phyloP scores from a whole-genome alignment of 805 yeast genomes.

The Candida quercuum region DNA sequence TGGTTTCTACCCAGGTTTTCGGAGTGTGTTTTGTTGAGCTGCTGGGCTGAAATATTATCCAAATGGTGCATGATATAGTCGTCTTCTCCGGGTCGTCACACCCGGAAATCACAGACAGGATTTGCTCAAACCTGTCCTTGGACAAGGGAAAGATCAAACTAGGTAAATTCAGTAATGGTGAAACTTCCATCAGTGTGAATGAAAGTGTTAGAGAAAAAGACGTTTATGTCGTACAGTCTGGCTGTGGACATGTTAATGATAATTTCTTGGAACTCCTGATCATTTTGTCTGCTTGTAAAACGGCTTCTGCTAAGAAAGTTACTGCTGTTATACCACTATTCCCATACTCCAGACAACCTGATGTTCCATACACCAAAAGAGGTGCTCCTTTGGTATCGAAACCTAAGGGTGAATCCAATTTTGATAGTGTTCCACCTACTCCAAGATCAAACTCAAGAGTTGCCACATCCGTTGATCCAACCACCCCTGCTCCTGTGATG shows the following conservation, averaged over 20 bases:
- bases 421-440: conserved; percentile 46
- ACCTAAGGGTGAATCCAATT: conserved; percentile 33
- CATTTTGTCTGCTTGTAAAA: conserved; percentile 89
- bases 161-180: conserved; percentile 83
- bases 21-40: too few species aligned
- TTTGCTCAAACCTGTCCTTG: conserved; percentile 74
- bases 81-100: conserved; percentile 91
- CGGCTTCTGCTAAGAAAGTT: conserved; percentile 94
- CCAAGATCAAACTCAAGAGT: conserved; percentile 28
- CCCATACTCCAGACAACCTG: conserved; percentile 96
- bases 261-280: conserved; percentile 93
- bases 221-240: conserved; percentile 90
- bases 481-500: conserved; percentile 1
- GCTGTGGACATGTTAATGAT: conserved; percentile 81
- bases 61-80: conserved; percentile 68
- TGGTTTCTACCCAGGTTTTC: too few species aligned
- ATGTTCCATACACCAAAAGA: conserved; percentile 72
- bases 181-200: conserved; percentile 77
- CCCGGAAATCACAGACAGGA: conserved; percentile 66
- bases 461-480: conserved; percentile 3
- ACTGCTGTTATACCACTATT: conserved; percentile 94
- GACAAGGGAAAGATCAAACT: conserved; percentile 62
- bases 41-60: too few species aligned
- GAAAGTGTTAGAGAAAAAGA: conserved; percentile 96
- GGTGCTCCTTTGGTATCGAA: conserved; percentile 61